Evolutionary conservation across 768 basidiomycete genomes (phyloP).

Genomic region (Myochromella boudieri): DNA sequence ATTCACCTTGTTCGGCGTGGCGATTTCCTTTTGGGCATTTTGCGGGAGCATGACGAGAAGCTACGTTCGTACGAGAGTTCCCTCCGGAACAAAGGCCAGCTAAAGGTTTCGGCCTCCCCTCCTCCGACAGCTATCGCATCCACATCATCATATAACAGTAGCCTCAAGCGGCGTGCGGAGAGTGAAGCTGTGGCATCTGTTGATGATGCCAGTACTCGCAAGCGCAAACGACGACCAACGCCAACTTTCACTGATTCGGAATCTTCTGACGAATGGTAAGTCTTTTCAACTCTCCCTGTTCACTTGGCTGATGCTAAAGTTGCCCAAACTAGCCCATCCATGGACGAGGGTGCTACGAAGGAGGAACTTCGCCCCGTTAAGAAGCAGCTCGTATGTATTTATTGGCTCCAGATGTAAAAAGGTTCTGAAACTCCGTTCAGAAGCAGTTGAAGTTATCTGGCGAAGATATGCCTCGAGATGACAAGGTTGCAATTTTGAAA

Average conservation of each 20-base stretch:
- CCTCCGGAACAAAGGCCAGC: constrained; percentile 65
- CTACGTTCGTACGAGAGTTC: constrained; percentile 85
- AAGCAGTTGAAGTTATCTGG: constrained; percentile 95
- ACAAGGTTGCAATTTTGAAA: constrained; percentile 94
- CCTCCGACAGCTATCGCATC: constrained; percentile 72
- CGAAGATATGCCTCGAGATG: constrained; percentile 90
- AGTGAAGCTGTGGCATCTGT: constrained; percentile 84
- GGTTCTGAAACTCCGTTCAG: constrained; percentile 35
- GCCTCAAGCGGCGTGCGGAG: constrained; percentile 75
- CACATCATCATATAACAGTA: constrained; percentile 59
- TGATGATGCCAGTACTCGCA: constrained; percentile 65
- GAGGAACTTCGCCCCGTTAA: constrained; percentile 96
- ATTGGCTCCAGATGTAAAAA: not conserved
- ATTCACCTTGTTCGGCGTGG: constrained; percentile 97
- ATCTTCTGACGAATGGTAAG: constrained; percentile 88
- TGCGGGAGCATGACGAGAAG: constrained; percentile 90
- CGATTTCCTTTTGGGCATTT: constrained; percentile 84
- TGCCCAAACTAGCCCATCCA: constrained; percentile 67
- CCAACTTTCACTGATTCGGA: constrained; percentile 96
- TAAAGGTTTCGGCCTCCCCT: constrained; percentile 74
- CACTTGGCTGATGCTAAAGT: constrained; percentile 8
- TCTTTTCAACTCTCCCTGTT: constrained; percentile 14
- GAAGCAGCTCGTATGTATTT: constrained; percentile 75
- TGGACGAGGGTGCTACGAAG: constrained; percentile 93
- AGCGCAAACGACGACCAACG: constrained; percentile 91